Evolutionary conservation across 441 rosid genomes (phyloP).

Genomic region (Brassica hybrid): DNA sequence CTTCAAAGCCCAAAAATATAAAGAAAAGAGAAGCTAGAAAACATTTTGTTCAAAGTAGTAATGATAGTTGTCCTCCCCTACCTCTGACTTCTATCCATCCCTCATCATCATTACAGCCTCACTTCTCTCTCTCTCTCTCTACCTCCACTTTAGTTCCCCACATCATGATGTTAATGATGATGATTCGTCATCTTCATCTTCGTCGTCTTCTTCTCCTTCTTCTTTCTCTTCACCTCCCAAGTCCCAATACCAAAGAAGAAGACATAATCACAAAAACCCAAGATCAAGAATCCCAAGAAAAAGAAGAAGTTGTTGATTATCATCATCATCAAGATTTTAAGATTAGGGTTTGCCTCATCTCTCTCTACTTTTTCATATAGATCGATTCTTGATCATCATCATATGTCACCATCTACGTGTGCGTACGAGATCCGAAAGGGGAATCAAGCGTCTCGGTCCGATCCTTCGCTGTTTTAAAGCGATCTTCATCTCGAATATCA

Average conservation of each 20-base stretch:
- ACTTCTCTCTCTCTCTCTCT: conserved; percentile 33
- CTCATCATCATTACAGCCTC: conserved; percentile 49
- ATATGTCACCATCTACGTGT: conserved; percentile 39
- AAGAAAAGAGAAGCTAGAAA: conserved; percentile 27
- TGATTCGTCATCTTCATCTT: conserved; percentile 32
- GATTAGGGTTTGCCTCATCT: conserved; percentile 44
- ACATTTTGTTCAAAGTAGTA: conserved; percentile 42
- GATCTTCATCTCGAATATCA: conserved; percentile 28
- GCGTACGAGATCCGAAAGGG: conserved; percentile 48
- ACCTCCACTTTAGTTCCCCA: conserved; percentile 39
- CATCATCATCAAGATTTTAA: conserved; percentile 36
- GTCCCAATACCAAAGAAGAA: conserved; percentile 41
- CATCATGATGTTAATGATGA: conserved; percentile 42
- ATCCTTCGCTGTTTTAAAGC: conserved; percentile 40
- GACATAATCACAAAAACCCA: conserved; percentile 29
- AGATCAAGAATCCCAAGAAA: conserved; percentile 46
- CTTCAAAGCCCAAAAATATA: conserved; percentile 21
- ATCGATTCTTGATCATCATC: conserved; percentile 41
- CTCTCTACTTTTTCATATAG: conserved; percentile 38
- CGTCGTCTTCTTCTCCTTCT: conserved; percentile 42
- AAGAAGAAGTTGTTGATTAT: conserved; percentile 31
- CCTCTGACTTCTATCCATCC: conserved; percentile 41
- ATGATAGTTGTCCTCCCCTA: conserved; percentile 42
- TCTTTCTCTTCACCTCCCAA: conserved; percentile 44
- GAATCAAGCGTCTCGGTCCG: conserved; percentile 54